A percentile compares a stretch with the other conserved stretches of the same genome.
These are phyloP conservation scores for Zea mays DNA, from an alignment of 176 grass and related monocot genomes.

Conservation along the genomic window Zm-B73-REFERENCE-NAM-5.0 NC_050097.1:19225001-19225500, in stretches of 20 bases:
- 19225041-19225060: constrained; percentile 79
- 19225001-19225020: constrained; percentile 91
- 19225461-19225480: constrained; percentile 85
- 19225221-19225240: neutral
- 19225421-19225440: constrained; percentile 97
- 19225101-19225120: constrained; percentile 16
- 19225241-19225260: neutral
- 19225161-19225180: constrained; percentile 60
- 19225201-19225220: constrained; percentile 48
- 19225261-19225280: constrained; percentile 15
- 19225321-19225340: neutral
- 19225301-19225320: neutral
- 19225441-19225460: constrained; percentile 96
- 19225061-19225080: constrained; percentile 63
- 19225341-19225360: neutral
- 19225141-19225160: constrained; percentile 93
- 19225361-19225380: neutral
- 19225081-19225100: constrained; percentile 14
- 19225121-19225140: constrained; percentile 39
- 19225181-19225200: constrained; percentile 86
- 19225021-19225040: constrained; percentile 83
- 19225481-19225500: neutral
- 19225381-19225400: constrained; percentile 13
- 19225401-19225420: constrained; percentile 46
- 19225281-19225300: neutral